phyloP scores from a whole-genome alignment of 305 asterid species.

The Rubia balearica region DNA sequence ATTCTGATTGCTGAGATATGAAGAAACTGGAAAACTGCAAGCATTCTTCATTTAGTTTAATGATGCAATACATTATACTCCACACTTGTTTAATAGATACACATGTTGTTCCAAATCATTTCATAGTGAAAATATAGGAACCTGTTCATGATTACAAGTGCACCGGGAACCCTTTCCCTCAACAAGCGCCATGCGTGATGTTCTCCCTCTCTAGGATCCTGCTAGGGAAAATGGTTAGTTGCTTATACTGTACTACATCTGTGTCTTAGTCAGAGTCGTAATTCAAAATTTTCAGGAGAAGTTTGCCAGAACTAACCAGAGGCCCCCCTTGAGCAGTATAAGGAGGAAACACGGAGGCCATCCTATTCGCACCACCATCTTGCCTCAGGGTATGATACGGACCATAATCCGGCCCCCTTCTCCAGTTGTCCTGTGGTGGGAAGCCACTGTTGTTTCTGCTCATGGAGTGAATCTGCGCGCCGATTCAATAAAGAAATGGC shows the following conservation, averaged over 20 bases:
- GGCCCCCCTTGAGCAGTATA: slow-evolving; percentile 15
- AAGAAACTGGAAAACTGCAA: slow-evolving; percentile 32
- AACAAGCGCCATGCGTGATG: slow-evolving; percentile 34
- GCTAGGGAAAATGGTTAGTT: neutral
- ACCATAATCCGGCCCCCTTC: slow-evolving; percentile 17
- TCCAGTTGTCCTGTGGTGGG: slow-evolving; percentile 10
- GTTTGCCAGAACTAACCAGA: slow-evolving; percentile 15
- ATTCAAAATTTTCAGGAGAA: neutral
- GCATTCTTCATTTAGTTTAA: neutral
- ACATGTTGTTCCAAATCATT: neutral
- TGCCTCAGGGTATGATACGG: neutral
- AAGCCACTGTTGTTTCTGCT: slow-evolving; percentile 16
- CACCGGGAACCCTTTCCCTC: slow-evolving; percentile 30
- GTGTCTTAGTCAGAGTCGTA: neutral
- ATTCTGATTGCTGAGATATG: slow-evolving; percentile 20
- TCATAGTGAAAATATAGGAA: slow-evolving; percentile 14
- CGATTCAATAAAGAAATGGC: neutral
- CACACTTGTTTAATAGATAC: neutral
- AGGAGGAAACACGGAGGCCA: slow-evolving; percentile 11
- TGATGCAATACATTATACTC: neutral
- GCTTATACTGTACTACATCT: neutral
- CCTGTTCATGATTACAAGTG: slow-evolving; percentile 33
- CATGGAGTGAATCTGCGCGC: slow-evolving; percentile 13
- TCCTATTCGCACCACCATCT: slow-evolving; percentile 4
- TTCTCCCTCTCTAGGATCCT: slow-evolving; percentile 36